Evolutionary conservation across 805 yeast genomes (phyloP), one percentile per base, ranked within the genome.

Genomic region (Alloascoidea hylecoeti): DNA sequence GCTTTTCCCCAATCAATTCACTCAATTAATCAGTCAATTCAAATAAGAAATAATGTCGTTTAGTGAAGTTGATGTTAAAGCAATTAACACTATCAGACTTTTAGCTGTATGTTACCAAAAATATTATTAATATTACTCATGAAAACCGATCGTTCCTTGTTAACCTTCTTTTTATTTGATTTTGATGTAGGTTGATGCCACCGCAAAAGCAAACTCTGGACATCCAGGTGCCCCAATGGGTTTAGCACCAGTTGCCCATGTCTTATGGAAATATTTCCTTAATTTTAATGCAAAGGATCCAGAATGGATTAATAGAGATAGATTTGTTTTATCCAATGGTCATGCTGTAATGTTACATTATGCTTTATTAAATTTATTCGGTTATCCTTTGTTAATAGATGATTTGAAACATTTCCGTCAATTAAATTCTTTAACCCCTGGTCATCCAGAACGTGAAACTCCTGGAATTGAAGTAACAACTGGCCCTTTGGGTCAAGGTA

Each of bases 221-320:
- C 98, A 89, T 67, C 98, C 98, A 40, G 98, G 98, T 68, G 97
- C 98, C 39, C 97, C 97, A 53, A 76, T 89, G 74, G 97, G 97
- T 46, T 68, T 89, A 63, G 96, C 98, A 14, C 95, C 96, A 35
- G 78, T 88, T 43, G 95, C 96, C 45, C 96, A 89, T 62, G 78
- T 76, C 41, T 60, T 89, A 46, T 84, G 79, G 75, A 59, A 61
- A 51, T 70, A 75, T 60, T 73, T 73, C 55, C 70, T 88, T 80
- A 78, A 65, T 51, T 75, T 83, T 69, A 85, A 84, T 74, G 94
- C 97, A 52, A 72, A 78, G 65, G 78, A 83, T 72, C 89, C 96
- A 46, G 66, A 72, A 43, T 89, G 95, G 96, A 66, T 83, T 61
- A 84, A 83, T 74, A 78, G 96, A 63, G 97, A 92, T 60, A 75